Evolutionary conservation across 1,139 yeast genomes (phyloP), one percentile per base, ranked within the genome.

Genomic region (Pneumocystis oryctolagi): DNA sequence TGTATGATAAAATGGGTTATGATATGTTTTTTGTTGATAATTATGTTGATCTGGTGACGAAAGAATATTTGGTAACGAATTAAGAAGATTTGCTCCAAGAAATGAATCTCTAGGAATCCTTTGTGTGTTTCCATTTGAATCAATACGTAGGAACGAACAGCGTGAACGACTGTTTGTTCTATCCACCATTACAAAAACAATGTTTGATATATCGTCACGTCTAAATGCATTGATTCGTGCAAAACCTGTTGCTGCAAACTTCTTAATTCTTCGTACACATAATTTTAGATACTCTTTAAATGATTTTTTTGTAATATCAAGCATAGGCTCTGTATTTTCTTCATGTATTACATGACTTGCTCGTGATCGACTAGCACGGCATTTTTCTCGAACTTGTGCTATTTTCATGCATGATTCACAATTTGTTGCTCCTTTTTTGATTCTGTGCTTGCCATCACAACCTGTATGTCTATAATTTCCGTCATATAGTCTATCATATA

Each of bases 361-460:
- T 47, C 55, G 55, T 25, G 55, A 47, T 47, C 55, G 30, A 25
- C 55, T 47, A 25, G n/a, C 55, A 25, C 55, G 55, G 6, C 55
- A 47, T 47, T 47, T 47, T 47, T 47, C 55, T 47, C 55, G n/a
- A 47, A 47, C 55, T 47, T 47, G 55, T 47, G 55, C 55, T 12
- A 47, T 47, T 47, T 47, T 47, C 25, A 47, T n/a, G 14, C 55
- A 47, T 47, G 55, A 47, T 47, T 47, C 55, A 25, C 55, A 47
- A 25, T 28, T 47, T 47, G 1, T 14, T 47, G 30, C 16, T 3
- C 55, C 55, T 9, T 20, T 47, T 20, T 28, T 47, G 25, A 25
- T 25, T 4, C 55, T 28, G 8, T 47, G 31, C 14, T 25, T 47
- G 20, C 55, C 55, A 47, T 47, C 31, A 47, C 55, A 47, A 25